Evolutionary conservation across 495 filamentous ascomycete genomes (phyloP), one percentile per base, ranked within the genome.

Genomic region (Penicillium lagena): DNA sequence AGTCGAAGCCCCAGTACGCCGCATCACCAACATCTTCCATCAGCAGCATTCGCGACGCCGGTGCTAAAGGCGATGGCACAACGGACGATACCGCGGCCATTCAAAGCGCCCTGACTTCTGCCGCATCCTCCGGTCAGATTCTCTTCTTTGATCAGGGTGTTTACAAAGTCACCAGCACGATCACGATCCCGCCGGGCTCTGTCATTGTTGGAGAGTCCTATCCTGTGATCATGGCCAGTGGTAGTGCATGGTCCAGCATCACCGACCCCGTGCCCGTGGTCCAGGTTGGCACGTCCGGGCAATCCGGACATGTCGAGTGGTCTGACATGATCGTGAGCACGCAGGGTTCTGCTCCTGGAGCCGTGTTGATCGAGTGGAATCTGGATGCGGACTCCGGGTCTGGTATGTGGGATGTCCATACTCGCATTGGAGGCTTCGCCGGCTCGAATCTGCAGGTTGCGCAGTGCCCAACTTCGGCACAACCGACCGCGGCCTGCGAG

Each of bases 321-420:
- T 73, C 67, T 13, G 79, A 84, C 54, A 65, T 81, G 57, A 81
- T 80, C 61, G 78, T 70, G 58, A 78, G 51, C 62, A 87, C 58
- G 42, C 75, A 79, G 38, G 83, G 82, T 27, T 60, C 63, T 17
- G 50, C 63, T 0, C 77, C 81, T 2, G 88, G 87, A 14, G 86
- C 84, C 31, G 78, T 81, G 12, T 71, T 90, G 30, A 80, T 94
- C 43, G 75, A 89, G 60, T 89, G 80, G 77, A 89, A 90, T 58
- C 59, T 89, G 39, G 70, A 66, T 8, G 60, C 60, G 7, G 46
- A 67, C 42, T 47, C 64, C 47, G 74, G 71, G 9, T 70, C 69
- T 10, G 75, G 74, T 9, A 66, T 79, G 59, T 82, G 77, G 78
- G 78, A 80, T 47, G 77, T 80, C 9, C 78, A 81, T 52, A 62